These are phyloP conservation scores for Tetracladium setigerum DNA, from an alignment of 495 filamentous ascomycete species.

Conservation along the genomic window DNA sequence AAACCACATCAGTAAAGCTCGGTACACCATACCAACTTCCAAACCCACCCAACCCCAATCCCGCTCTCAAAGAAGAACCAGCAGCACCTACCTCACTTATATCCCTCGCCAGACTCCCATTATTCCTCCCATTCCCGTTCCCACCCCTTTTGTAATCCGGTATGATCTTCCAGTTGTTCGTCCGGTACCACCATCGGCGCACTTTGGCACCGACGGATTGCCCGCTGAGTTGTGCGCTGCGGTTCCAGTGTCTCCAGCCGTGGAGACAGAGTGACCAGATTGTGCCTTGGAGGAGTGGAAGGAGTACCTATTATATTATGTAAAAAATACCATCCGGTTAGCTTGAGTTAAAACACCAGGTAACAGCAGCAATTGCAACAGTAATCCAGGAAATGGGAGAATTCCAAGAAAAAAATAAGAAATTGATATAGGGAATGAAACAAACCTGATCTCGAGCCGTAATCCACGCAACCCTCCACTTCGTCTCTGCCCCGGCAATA, in stretches of 20 bases:
- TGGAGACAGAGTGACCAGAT: conserved; percentile 72
- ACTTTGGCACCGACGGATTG: conserved; percentile 60
- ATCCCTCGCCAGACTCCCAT: not conserved
- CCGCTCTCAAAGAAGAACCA: too few relatives aligned
- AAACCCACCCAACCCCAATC: too few relatives aligned
- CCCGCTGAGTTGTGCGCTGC: conserved; percentile 59
- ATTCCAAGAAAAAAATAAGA: not conserved
- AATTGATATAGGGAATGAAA: conserved; percentile 1
- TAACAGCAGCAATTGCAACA: not conserved
- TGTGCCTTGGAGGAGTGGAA: conserved; percentile 76
- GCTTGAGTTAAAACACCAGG: not conserved
- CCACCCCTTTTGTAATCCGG: not conserved
- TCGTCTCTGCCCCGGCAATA: conserved; percentile 66
- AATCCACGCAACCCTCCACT: conserved; percentile 71
- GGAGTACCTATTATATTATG: conserved; percentile 50
- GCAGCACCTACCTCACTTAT: not conserved
- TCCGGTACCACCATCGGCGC: conserved; percentile 83
- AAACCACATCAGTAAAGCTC: too few relatives aligned
- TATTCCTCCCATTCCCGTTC: conserved; percentile 16
- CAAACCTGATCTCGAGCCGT: conserved; percentile 80
- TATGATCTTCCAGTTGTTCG: conserved; percentile 72
- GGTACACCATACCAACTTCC: too few relatives aligned
- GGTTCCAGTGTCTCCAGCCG: conserved; percentile 83
- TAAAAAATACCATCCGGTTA: not conserved
- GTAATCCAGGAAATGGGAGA: not conserved